A percentile compares a stretch with the other conserved stretches of the same genome.
Conservation (phyloP, 2,329 filamentous ascomycete genomes). For the Ascochyta lentis region DNA sequence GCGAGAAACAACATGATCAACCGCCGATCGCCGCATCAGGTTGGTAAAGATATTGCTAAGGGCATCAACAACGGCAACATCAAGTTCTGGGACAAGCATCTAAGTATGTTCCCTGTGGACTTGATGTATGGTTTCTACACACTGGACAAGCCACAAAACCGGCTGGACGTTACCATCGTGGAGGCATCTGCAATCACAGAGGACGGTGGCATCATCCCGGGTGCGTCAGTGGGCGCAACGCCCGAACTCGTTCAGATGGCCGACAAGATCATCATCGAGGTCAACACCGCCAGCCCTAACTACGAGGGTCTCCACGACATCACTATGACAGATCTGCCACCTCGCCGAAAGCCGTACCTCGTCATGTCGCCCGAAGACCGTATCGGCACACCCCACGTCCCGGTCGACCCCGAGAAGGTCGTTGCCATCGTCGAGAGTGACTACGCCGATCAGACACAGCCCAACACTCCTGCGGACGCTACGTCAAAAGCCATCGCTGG, state of each 20-base stretch:
- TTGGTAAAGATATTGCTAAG: constrained; percentile 88
- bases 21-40: constrained; percentile 82
- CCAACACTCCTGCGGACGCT: constrained; percentile 79
- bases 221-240: constrained; percentile 83
- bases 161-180: constrained; percentile 82
- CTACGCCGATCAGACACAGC: constrained; percentile 77
- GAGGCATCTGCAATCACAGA: constrained; percentile 88
- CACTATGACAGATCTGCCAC: constrained; percentile 84
- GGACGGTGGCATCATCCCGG: constrained; percentile 86
- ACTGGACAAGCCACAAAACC: constrained; percentile 74
- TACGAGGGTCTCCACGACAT: constrained; percentile 90
- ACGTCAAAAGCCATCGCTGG: constrained; percentile 74
- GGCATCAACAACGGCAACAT: constrained; percentile 89
- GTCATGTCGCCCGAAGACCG: constrained; percentile 86
- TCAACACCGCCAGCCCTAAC: constrained; percentile 84
- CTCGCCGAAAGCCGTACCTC: constrained; percentile 81
- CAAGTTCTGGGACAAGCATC: constrained; percentile 92
- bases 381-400: constrained; percentile 82
- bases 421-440: constrained; percentile 85
- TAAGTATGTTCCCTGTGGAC: constrained; percentile 90
- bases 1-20: constrained; percentile 90
- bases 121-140: constrained; percentile 87
- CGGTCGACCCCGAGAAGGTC: constrained; percentile 83
- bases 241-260: constrained; percentile 90
- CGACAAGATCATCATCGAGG: constrained; percentile 91